phyloP scores from a whole-genome alignment of 331 rosid genomes.

The Erythrophleum ivorense region DNA sequence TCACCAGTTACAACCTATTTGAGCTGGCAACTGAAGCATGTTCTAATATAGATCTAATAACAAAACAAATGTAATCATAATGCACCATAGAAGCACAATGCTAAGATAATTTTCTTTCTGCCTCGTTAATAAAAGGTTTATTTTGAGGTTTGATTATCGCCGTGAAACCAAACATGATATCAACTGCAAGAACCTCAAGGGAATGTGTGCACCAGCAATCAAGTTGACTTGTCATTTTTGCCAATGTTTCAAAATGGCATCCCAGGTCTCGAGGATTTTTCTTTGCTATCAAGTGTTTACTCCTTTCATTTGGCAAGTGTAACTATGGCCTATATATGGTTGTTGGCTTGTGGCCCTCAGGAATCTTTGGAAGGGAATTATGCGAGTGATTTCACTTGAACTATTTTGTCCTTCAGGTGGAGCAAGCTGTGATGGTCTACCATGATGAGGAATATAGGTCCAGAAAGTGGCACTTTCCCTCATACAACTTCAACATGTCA shows the following conservation, averaged over 20 bases:
- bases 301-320: background rate
- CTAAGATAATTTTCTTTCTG: background rate
- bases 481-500: constrained; percentile 7
- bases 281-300: constrained; percentile 14
- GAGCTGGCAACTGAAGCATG: no score
- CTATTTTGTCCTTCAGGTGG: constrained; percentile 6
- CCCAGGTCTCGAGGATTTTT: background rate
- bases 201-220: constrained; percentile 15
- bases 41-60: background rate
- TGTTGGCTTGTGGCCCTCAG: background rate
- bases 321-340: background rate
- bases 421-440: background rate
- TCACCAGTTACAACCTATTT: no score
- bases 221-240: constrained; percentile 13
- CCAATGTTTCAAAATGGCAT: background rate
- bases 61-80: background rate
- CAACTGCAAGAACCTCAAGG: background rate
- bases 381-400: constrained; percentile 35
- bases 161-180: background rate
- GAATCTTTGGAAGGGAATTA: background rate
- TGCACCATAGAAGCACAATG: background rate
- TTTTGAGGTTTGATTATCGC: background rate
- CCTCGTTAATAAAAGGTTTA: background rate
- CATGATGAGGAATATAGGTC: constrained; percentile 28
- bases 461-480: constrained; percentile 17